Evolutionary conservation across 73 alveolate genomes (phyloP).

Genomic region (Urostyla sp.): DNA sequence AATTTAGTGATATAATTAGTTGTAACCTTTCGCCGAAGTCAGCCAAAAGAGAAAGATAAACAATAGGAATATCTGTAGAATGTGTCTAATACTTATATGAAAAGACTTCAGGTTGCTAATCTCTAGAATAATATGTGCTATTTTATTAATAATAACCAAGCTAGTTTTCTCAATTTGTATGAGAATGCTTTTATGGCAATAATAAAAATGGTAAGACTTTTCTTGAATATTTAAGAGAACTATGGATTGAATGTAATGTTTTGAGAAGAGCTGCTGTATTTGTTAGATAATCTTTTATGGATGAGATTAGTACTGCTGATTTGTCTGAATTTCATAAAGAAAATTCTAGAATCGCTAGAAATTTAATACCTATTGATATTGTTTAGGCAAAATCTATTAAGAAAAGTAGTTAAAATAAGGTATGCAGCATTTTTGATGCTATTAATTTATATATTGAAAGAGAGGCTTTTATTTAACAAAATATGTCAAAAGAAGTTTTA

Average conservation of each 20-base stretch:
- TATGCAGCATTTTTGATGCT: conserved; percentile 34
- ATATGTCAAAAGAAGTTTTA: background rate
- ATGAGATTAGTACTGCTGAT: conserved; percentile 21
- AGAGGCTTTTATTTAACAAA: conserved; percentile 48
- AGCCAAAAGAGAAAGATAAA: conserved; percentile 17
- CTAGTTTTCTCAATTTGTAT: background rate
- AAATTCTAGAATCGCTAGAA: conserved; percentile 18
- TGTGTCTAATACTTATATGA: background rate
- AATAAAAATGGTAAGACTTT: conserved; percentile 12
- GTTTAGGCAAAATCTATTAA: conserved; percentile 46
- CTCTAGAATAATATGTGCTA: conserved; percentile 9
- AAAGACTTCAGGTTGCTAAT: background rate
- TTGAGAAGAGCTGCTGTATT: conserved; percentile 55
- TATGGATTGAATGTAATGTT: conserved; percentile 55
- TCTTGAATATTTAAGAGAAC: conserved; percentile 18
- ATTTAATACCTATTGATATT: conserved; percentile 48
- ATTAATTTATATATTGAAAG: conserved; percentile 43
- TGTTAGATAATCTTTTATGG: conserved; percentile 38
- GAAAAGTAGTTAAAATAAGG: conserved; percentile 25
- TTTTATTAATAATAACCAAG: background rate
- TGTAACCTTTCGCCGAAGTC: background rate
- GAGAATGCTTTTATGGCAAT: background rate
- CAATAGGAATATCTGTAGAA: conserved; percentile 12
- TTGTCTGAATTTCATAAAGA: background rate
- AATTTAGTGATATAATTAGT: conserved; percentile 17